Base-by-base conservation (phyloP, 2,329 filamentous ascomycete genomes). In the Trichoderma sp. region DNA sequence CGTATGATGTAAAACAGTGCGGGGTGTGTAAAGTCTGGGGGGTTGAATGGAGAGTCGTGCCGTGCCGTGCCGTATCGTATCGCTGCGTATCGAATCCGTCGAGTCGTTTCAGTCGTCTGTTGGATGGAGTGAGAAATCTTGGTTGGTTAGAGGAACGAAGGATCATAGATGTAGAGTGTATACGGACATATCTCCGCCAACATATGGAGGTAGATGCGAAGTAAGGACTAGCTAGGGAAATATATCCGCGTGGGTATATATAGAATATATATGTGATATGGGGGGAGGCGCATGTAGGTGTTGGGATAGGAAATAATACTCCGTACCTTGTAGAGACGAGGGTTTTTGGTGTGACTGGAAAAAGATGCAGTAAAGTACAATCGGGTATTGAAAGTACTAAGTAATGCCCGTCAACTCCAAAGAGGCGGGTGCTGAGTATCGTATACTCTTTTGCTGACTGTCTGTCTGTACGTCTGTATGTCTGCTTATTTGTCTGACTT, bases 1-100 rank as follows among this genome's bases (percentile, higher is more conserved):
- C 66, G 66, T 59, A 69, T 59, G 33, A 62, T 71, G 31, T 71
- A 45, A 31, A 62, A 71, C 50, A 66, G 45, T 73, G 69, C 29
- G 31, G 71, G 62, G 38, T 56, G 71, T 38, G 60, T 38, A 64
- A n/a, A 27, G 14, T 59, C 21, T 74, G 62, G 62, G 29, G 60
- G 29, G 9, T 35, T 21, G 16, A 71, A 41, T 56, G n/a, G 63
- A 24, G 62, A 64, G 35, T 59, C 45, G 66, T 38, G 31, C 4
- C 50, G 66, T 69, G 31, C 53, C 66, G 50, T 27, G 41, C 56
- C 66, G 66, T 35, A 27, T 29, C 38, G 16, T 27, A 24, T 67
- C 5, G 38, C 38, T 18, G 53, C n/a, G 60, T 63, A 35, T 63
- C 31, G 29, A 33, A 21, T 63, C 29, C 33, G n/a, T 63, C 31